Evolutionary conservation across 139 green algal genomes (phyloP).

Genomic region (Spirogloea muscicola): DNA sequence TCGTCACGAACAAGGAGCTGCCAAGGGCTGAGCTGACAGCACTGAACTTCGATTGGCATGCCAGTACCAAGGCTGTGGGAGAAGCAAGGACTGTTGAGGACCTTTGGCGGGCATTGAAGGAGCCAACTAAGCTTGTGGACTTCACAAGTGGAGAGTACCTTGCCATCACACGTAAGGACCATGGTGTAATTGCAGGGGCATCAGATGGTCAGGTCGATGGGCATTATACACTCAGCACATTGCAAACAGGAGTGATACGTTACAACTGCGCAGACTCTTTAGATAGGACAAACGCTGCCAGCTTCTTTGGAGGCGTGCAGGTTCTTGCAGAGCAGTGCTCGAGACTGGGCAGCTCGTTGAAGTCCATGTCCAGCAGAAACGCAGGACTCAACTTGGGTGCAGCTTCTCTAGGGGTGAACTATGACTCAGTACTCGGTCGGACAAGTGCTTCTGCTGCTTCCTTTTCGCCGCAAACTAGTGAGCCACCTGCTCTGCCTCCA

Average conservation of each 20-base stretch:
- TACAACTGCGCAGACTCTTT: slow-evolving; percentile 98
- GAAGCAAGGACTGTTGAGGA: slow-evolving; percentile 80
- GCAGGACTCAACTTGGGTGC: neutral
- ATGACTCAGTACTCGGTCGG: neutral
- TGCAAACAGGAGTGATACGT: slow-evolving; percentile 69
- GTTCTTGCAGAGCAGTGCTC: slow-evolving; percentile 40
- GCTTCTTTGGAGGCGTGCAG: slow-evolving; percentile 87
- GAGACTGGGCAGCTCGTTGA: slow-evolving; percentile 48
- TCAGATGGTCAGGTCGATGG: slow-evolving; percentile 5
- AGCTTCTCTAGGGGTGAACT: neutral
- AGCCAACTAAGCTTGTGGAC: slow-evolving; percentile 35
- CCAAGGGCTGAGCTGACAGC: slow-evolving; percentile 34
- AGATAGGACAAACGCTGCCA: slow-evolving; percentile 93
- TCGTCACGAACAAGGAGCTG: neutral
- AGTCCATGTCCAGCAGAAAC: neutral
- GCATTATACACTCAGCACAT: slow-evolving; percentile 1
- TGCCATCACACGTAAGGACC: neutral
- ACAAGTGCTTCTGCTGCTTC: neutral
- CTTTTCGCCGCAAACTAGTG: neutral
- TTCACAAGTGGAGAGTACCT: slow-evolving; percentile 27
- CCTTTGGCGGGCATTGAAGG: slow-evolving; percentile 77
- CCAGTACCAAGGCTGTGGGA: slow-evolving; percentile 77
- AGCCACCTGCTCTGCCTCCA: slow-evolving; percentile 42
- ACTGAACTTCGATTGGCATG: slow-evolving; percentile 95
- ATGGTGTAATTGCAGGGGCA: neutral